phyloP scores from a whole-genome alignment of 345 rosid genomes.

The Carallia pectinifolia region DNA sequence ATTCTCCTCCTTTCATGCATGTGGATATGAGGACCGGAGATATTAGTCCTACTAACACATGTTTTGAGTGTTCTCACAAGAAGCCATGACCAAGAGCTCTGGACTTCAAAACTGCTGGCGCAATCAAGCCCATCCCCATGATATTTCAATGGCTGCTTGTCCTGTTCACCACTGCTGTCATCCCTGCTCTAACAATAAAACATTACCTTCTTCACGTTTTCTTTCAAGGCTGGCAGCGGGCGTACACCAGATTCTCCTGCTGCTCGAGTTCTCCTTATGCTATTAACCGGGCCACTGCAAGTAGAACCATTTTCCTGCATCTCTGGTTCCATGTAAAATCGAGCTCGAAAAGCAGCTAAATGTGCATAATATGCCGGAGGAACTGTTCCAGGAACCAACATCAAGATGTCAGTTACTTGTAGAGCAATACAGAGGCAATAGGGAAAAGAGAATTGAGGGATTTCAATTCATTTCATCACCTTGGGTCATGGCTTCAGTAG shows the following conservation, averaged over 20 bases:
- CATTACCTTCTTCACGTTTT: constrained; percentile 97
- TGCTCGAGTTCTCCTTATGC: not conserved
- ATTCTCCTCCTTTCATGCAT: constrained; percentile 14
- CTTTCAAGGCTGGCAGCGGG: constrained; percentile 93
- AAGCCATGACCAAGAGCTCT: too few relatives aligned
- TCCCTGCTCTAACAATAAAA: constrained; percentile 62
- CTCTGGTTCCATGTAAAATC: constrained; percentile 94
- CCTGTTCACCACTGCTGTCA: constrained; percentile 3
- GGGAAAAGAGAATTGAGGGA: too few relatives aligned
- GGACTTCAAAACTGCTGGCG: too few relatives aligned
- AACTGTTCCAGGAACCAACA: constrained; percentile 42
- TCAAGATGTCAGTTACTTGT: not conserved
- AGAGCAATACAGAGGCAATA: too few relatives aligned
- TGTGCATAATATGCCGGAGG: constrained; percentile 99
- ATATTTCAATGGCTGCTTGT: too few relatives aligned
- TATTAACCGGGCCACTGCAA: constrained; percentile 31
- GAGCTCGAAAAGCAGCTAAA: constrained; percentile 94
- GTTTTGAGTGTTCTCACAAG: not conserved
- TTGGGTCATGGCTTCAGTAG: too few relatives aligned
- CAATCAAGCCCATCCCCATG: too few relatives aligned
- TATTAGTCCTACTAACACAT: not conserved
- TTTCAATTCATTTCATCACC: too few relatives aligned
- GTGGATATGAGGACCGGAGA: not conserved
- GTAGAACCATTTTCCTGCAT: constrained; percentile 70
- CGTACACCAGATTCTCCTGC: constrained; percentile 37